Conservation (phyloP, 2,329 filamentous ascomycete genomes). For the Trichophyton benhamiae region DNA sequence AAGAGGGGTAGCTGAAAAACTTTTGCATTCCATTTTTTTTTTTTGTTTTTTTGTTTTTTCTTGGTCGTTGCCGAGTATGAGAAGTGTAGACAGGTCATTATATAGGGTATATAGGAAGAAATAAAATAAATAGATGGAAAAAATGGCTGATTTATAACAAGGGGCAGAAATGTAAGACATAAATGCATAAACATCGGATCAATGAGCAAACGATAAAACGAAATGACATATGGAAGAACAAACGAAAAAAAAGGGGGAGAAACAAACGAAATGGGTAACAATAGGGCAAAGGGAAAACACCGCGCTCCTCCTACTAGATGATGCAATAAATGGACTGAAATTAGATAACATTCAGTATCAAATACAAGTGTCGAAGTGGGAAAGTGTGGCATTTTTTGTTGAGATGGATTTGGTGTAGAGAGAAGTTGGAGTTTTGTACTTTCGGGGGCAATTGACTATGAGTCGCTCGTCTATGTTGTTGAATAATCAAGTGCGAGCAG, state of each 20-base stretch:
- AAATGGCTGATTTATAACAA: conserved; percentile 1
- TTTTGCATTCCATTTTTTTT: not conserved
- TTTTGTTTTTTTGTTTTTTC: not conserved
- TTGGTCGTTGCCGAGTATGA: conserved; percentile 1
- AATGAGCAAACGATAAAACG: not conserved
- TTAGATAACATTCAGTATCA: conserved; percentile 4
- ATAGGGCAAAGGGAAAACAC: not conserved
- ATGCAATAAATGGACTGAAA: conserved; percentile 6
- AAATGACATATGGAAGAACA: conserved; percentile 2
- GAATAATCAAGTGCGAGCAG: conserved; percentile 1
- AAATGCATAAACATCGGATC: conserved; percentile 2
- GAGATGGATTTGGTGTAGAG: not conserved
- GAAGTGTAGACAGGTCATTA: conserved; percentile 3
- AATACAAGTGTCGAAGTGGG: conserved; percentile 4
- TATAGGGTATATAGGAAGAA: conserved; percentile 1
- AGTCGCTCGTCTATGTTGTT: conserved; percentile 2
- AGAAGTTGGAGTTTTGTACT: not conserved
- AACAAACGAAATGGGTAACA: not conserved
- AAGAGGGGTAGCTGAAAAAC: not conserved
- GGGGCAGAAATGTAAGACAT: not conserved
- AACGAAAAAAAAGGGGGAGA: not conserved
- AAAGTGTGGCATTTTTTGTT: conserved; percentile 4
- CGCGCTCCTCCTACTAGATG: not conserved
- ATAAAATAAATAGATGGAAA: not conserved
- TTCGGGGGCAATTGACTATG: not conserved